A percentile compares a stretch with the other conserved stretches of the same genome.
Evolutionary conservation across 257 asterid species (phyloP).

Genomic region (Petunia secreta): DNA sequence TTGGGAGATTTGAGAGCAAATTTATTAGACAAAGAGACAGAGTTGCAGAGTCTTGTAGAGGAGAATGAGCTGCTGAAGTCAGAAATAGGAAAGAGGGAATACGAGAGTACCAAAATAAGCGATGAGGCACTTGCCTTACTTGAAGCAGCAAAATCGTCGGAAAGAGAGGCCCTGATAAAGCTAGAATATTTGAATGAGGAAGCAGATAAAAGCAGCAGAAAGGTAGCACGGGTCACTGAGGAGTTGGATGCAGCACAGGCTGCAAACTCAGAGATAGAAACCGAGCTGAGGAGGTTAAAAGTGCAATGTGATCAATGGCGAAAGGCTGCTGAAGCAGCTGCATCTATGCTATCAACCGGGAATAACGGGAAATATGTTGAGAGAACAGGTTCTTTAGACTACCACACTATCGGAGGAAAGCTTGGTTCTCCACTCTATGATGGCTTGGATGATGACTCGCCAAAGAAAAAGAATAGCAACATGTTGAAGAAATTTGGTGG

Average conservation of each 20-base stretch:
- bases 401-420: constrained; percentile 68
- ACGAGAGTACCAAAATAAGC: constrained; percentile 39
- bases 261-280: constrained; percentile 69
- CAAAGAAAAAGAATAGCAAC: constrained; percentile 76
- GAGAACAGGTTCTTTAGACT: constrained; percentile 62
- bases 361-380: constrained; percentile 61
- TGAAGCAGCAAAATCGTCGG: constrained; percentile 62
- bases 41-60: constrained; percentile 47
- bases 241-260: constrained; percentile 83
- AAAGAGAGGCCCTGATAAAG: constrained; percentile 63
- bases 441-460: constrained; percentile 70
- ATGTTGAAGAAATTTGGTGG: constrained; percentile 85
- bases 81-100: constrained; percentile 53
- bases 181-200: constrained; percentile 68
- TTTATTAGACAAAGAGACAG: constrained; percentile 53
- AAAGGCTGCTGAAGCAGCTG: constrained; percentile 95
- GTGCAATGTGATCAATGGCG: constrained; percentile 98
- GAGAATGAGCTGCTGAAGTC: constrained; percentile 67
- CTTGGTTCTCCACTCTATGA: constrained; percentile 57
- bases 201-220: constrained; percentile 64
- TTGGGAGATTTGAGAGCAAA: constrained; percentile 49
- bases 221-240: constrained; percentile 53
- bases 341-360: constrained; percentile 72
- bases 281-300: constrained; percentile 73
- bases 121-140: constrained; percentile 51